Evolutionary conservation across 1,284 basidiomycete genomes (phyloP).

Genomic region (Ustilago shanxiensis): DNA sequence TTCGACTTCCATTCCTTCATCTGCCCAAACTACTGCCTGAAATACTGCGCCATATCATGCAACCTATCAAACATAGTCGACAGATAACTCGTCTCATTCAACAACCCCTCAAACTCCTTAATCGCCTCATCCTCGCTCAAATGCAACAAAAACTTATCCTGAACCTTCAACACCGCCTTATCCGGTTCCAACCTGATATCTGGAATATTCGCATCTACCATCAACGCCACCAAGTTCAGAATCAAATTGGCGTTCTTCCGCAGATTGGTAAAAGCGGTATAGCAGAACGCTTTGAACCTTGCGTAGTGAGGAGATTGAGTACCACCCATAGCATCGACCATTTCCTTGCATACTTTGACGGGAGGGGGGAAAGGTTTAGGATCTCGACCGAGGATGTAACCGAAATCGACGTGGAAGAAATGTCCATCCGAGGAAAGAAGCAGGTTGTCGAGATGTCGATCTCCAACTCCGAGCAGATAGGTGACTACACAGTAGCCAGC

Average conservation of each 20-base stretch:
- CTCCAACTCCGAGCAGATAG: slow-evolving; percentile 95
- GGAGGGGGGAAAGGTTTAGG: slow-evolving; percentile 98
- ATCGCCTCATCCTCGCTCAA: slow-evolving; percentile 80
- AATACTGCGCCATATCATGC: slow-evolving; percentile 69
- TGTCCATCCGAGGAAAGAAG: slow-evolving; percentile 90
- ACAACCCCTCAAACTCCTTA: slow-evolving; percentile 90
- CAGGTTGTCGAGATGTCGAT: slow-evolving; percentile 96
- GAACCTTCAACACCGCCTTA: slow-evolving; percentile 79
- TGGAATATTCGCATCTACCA: slow-evolving; percentile 98
- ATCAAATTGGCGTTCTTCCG: slow-evolving; percentile 96
- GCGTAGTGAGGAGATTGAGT: slow-evolving; percentile 80
- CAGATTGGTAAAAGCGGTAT: slow-evolving; percentile 94
- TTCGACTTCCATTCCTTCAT: too few relatives aligned
- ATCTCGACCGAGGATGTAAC: slow-evolving; percentile 96
- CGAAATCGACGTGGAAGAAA: slow-evolving; percentile 87
- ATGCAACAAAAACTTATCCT: slow-evolving; percentile 95
- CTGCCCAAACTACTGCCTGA: slow-evolving; percentile 62
- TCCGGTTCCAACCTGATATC: slow-evolving; percentile 87
- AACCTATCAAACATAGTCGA: slow-evolving; percentile 80
- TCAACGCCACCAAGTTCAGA: slow-evolving; percentile 92
- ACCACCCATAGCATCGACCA: slow-evolving; percentile 99
- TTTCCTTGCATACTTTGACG: slow-evolving; percentile 98
- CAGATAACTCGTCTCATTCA: slow-evolving; percentile 95
- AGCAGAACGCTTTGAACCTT: slow-evolving; percentile 94
- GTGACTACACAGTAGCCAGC: slow-evolving; percentile 99